phyloP scores from a whole-genome alignment of 768 basidiomycete genomes.

The Pisolithus marmoratus region DNA sequence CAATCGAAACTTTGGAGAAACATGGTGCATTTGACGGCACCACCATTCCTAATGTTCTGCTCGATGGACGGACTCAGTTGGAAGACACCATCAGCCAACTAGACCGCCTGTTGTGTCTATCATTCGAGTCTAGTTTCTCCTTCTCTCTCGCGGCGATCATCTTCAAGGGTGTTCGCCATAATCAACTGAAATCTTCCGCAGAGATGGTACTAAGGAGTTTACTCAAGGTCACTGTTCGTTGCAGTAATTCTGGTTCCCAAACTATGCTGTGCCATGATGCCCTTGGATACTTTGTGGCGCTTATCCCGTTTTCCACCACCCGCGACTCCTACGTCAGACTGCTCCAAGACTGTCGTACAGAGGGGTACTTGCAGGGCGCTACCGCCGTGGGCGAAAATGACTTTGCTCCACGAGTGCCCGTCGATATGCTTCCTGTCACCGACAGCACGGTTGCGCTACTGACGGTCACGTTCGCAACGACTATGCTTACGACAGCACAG shows the following conservation, averaged over 20 bases:
- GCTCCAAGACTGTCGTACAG: slow-evolving; percentile 57
- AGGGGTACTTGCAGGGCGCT: slow-evolving; percentile 36
- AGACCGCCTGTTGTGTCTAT: slow-evolving; percentile 66
- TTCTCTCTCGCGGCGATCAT: slow-evolving; percentile 79
- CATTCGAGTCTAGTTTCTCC: slow-evolving; percentile 74
- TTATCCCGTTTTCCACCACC: slow-evolving; percentile 64
- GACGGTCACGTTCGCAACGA: slow-evolving; percentile 65
- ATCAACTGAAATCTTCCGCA: slow-evolving; percentile 55
- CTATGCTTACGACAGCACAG: slow-evolving; percentile 70
- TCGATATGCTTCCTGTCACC: slow-evolving; percentile 52
- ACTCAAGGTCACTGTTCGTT: slow-evolving; percentile 52
- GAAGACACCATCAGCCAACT: slow-evolving; percentile 67
- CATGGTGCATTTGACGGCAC: slow-evolving; percentile 52
- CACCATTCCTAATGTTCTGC: slow-evolving; percentile 49
- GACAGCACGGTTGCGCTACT: slow-evolving; percentile 67
- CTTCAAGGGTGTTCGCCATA: slow-evolving; percentile 80
- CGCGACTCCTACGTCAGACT: slow-evolving; percentile 51
- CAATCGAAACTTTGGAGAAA: slow-evolving; percentile 57
- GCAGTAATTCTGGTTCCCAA: slow-evolving; percentile 35
- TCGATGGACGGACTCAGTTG: slow-evolving; percentile 60
- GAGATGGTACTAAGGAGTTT: slow-evolving; percentile 58
- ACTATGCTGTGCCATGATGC: slow-evolving; percentile 51
- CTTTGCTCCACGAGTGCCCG: slow-evolving; percentile 47
- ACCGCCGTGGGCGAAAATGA: slow-evolving; percentile 37
- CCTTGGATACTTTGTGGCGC: slow-evolving; percentile 74